Evolutionary conservation across 176 grass and related monocot species (phyloP).

Genomic region (Carex scoparia): DNA sequence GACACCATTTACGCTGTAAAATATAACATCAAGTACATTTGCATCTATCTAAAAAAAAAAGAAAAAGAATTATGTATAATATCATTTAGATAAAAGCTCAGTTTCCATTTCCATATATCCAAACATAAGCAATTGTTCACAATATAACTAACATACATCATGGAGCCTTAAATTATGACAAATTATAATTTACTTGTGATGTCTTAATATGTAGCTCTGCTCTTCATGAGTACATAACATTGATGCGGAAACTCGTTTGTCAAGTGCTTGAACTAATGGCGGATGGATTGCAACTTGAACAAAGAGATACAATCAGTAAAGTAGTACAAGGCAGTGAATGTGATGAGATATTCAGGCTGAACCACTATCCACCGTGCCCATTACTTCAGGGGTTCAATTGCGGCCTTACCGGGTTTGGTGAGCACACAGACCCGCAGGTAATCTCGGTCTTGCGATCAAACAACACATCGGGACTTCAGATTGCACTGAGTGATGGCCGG

Average conservation of each 20-base stretch:
- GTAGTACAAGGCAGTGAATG: slow-evolving; percentile 38
- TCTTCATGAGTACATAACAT: slow-evolving; percentile 59
- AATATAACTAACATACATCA: background rate
- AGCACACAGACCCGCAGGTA: slow-evolving; percentile 96
- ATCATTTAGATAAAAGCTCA: background rate
- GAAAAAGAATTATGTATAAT: background rate
- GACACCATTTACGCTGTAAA: background rate
- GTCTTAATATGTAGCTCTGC: slow-evolving; percentile 33
- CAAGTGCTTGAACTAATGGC: slow-evolving; percentile 66
- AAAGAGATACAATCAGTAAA: slow-evolving; percentile 40
- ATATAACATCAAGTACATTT: background rate
- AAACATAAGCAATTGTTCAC: background rate
- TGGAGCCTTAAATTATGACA: background rate
- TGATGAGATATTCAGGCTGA: slow-evolving; percentile 83
- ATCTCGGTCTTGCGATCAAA: slow-evolving; percentile 82
- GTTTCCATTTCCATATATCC: background rate
- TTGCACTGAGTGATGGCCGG: slow-evolving; percentile 49
- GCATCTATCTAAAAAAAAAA: background rate
- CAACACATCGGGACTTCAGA: slow-evolving; percentile 69
- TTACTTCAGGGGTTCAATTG: slow-evolving; percentile 48
- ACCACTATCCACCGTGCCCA: slow-evolving; percentile 86
- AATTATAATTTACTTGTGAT: background rate
- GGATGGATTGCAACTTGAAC: slow-evolving; percentile 57
- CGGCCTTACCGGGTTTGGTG: slow-evolving; percentile 76
- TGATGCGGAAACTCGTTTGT: slow-evolving; percentile 42